Percentiles rank a stretch among this genome's conserved stretches.
Evolutionary conservation across 805 yeast species (phyloP).

Genomic region (Candida glaebosa): DNA sequence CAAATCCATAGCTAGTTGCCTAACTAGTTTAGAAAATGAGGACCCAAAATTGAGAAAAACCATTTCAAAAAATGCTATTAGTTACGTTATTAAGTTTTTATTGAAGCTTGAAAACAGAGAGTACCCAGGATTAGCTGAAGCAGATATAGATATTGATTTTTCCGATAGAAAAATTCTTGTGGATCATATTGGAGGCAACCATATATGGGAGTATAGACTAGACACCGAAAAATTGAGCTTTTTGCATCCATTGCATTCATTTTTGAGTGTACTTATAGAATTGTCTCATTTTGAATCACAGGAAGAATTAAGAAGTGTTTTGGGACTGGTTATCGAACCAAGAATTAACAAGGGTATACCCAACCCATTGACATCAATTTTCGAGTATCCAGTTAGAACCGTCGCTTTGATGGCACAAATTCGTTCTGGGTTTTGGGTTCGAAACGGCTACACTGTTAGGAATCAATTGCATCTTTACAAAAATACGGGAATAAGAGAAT

Average conservation of each 20-base stretch:
- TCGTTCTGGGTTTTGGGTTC: conserved; percentile 87
- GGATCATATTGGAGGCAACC: conserved; percentile 20
- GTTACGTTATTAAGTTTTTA: conserved; percentile 26
- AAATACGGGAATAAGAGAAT: conserved; percentile 74
- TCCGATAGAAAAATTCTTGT: conserved; percentile 12
- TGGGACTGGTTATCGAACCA: conserved; percentile 12
- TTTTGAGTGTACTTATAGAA: conserved; percentile 69
- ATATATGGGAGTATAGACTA: conserved; percentile 22
- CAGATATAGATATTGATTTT: conserved; percentile 23
- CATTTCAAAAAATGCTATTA: conserved; percentile 25
- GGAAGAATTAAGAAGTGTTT: conserved; percentile 17
- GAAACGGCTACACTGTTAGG: conserved; percentile 82
- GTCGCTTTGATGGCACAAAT: conserved; percentile 79
- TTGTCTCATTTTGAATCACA: conserved; percentile 31
- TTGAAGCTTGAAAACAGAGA: conserved; percentile 25
- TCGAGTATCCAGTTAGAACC: conserved; percentile 77
- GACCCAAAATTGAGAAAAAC: conserved; percentile 9
- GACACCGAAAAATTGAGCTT: conserved; percentile 55
- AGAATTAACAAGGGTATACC: conserved; percentile 5
- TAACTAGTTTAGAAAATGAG: conserved; percentile 23
- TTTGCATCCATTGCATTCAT: conserved; percentile 77
- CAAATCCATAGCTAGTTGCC: conserved; percentile 49
- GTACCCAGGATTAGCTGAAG: conserved; percentile 26
- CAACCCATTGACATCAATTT: conserved; percentile 28
- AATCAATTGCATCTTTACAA: conserved; percentile 79